Evolutionary conservation across 257 asterid species (phyloP).

Genomic region (Lycium barbarum): DNA sequence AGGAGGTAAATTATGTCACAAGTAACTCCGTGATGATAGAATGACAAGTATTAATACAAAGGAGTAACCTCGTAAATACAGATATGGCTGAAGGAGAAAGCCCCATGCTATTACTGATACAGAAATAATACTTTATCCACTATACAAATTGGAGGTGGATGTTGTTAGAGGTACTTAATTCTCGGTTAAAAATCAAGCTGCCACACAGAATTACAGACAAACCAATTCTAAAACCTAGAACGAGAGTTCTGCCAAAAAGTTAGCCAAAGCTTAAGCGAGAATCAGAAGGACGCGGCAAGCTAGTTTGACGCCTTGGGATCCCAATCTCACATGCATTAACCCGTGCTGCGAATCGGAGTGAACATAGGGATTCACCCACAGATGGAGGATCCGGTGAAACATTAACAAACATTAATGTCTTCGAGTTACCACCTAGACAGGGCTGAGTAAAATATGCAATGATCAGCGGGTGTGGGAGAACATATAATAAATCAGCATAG

Average conservation of each 20-base stretch:
- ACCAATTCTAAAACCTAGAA: constrained; percentile 37
- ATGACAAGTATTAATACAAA: constrained; percentile 6
- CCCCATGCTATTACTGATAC: constrained; percentile 33
- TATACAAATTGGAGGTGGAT: constrained; percentile 62
- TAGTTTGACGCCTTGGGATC: constrained; percentile 90
- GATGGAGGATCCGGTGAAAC: constrained; percentile 89
- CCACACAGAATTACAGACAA: constrained; percentile 43
- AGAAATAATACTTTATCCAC: constrained; percentile 48
- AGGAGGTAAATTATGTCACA: neutral
- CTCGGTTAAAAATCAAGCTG: constrained; percentile 44
- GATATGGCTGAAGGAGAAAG: neutral
- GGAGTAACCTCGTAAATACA: neutral
- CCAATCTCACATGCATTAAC: constrained; percentile 99
- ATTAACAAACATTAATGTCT: constrained; percentile 90
- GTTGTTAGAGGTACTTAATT: constrained; percentile 49
- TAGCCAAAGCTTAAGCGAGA: constrained; percentile 84
- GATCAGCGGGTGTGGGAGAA: neutral
- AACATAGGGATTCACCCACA: constrained; percentile 88
- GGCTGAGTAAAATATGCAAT: constrained; percentile 58
- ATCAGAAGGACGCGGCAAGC: constrained; percentile 57
- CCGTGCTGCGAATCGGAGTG: constrained; percentile 92
- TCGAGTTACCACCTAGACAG: constrained; percentile 98
- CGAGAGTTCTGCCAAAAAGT: constrained; percentile 34
- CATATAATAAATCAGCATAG: neutral
- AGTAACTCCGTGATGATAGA: neutral